These are phyloP conservation scores for Eremothecium gossypii DNA, from an alignment of 1,139 yeast species.

Conservation along the genomic window DNA sequence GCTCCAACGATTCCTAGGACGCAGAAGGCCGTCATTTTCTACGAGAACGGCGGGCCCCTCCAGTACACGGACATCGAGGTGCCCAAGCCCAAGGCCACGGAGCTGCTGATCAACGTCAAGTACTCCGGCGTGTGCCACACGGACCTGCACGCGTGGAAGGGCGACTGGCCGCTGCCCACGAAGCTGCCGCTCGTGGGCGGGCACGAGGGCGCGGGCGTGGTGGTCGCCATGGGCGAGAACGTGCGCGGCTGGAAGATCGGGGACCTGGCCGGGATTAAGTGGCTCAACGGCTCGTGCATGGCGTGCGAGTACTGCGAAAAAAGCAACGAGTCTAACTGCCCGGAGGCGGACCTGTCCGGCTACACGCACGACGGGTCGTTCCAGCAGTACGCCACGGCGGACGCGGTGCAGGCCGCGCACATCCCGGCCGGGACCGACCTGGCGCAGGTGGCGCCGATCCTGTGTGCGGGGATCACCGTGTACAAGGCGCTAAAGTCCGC, in stretches of 20 bases:
- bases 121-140: slow-evolving; percentile 78
- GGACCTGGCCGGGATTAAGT: slow-evolving; percentile 68
- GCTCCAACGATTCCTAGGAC: slow-evolving; percentile 42
- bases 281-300: slow-evolving; percentile 66
- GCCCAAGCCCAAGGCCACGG: slow-evolving; percentile 60
- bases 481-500: slow-evolving; percentile 76
- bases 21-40: slow-evolving; percentile 67
- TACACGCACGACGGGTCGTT: slow-evolving; percentile 76
- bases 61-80: slow-evolving; percentile 56
- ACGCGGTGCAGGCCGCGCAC: slow-evolving; percentile 76
- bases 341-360: slow-evolving; percentile 61
- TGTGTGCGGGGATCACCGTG: slow-evolving; percentile 79
- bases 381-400: slow-evolving; percentile 81
- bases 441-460: slow-evolving; percentile 66
- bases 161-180: slow-evolving; percentile 64
- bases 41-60: slow-evolving; percentile 57
- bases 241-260: slow-evolving; percentile 67
- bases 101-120: slow-evolving; percentile 56
- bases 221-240: slow-evolving; percentile 59
- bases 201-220: slow-evolving; percentile 83
- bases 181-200: slow-evolving; percentile 73
- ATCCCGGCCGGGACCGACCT: slow-evolving; percentile 63
- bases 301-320: slow-evolving; percentile 64
- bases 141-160: slow-evolving; percentile 73
- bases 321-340: slow-evolving; percentile 63